Evolutionary conservation across 345 rosid species (phyloP), one percentile per base, ranked within the genome.

Genomic region (Corymbia maculata): DNA sequence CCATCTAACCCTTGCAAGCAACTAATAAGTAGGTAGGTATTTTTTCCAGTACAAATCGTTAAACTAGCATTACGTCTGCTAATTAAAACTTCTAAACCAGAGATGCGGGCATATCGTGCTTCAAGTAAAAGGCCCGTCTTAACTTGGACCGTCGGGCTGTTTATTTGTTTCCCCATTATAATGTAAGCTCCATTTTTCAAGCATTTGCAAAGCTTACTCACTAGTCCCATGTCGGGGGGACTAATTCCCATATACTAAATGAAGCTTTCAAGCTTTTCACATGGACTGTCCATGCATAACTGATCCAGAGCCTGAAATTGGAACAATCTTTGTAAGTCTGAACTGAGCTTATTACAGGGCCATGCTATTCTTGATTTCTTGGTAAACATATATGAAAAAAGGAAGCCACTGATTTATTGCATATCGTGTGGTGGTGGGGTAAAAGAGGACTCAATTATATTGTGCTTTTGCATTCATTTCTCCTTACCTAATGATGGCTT

Each of bases 391-490:
- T 70, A 75, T 2, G 49, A 75, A 22, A 32, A 57, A 75, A 21
- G 84, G 45, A 75, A 75, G 84, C 84, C 84, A 10, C 49, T 42
- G 84, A 75, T 75, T 75, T 75, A 42, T 36, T 75, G 44, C 84
- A 75, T 42, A 75, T 19, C 84, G 15, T 89, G 88, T 87, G 88
- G 87, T 50, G 88, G 97, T 94, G 97, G 97, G 97, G 94, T 68
- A 86, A 30, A 89, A 93, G 89, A 91, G 93, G 91, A 57, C 87
- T 94, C 92, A 86, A 92, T 93, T 94, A 84, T 93, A 89, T 91
- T 92, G 94, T 94, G 95, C 92, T 95, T 92, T 94, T 94, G 93
- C 92, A 61, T 91, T 91, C 94, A 92, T 94, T 88, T 87, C 36
- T 91, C 89, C 90, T 86, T 87, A 85, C 89, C 94, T 91, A 93